Conservation (phyloP, 306 rosid species). For the Mimosa pudica region DNA sequence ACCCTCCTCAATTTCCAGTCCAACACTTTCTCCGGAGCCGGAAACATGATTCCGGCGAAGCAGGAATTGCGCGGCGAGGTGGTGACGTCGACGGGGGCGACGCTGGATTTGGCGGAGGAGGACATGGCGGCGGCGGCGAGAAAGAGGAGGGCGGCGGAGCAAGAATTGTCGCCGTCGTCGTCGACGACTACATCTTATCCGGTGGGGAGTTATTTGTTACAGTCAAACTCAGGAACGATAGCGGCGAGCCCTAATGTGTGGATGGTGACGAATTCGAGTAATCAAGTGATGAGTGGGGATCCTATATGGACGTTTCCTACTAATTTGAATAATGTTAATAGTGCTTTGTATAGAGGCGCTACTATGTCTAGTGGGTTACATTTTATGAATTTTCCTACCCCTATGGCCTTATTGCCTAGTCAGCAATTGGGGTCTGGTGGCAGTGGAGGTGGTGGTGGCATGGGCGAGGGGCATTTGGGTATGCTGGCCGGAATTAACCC, state of each 20-base stretch:
- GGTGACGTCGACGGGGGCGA: constrained; percentile 39
- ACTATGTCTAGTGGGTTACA: constrained; percentile 71
- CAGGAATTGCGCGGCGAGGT: constrained; percentile 56
- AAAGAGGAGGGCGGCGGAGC: constrained; percentile 59
- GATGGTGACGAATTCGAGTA: constrained; percentile 69
- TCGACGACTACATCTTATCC: constrained; percentile 46
- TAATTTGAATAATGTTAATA: constrained; percentile 43
- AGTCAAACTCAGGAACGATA: constrained; percentile 52
- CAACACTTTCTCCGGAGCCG: constrained; percentile 33
- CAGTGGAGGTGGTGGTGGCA: constrained; percentile 33
- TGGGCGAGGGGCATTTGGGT: constrained; percentile 56
- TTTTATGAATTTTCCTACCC: constrained; percentile 75
- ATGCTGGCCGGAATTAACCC: constrained; percentile 64
- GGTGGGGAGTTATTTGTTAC: constrained; percentile 66
- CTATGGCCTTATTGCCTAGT: constrained; percentile 61
- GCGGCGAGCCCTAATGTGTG: constrained; percentile 65
- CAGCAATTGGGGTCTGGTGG: constrained; percentile 49
- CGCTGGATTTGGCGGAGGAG: constrained; percentile 70
- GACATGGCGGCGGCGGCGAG: constrained; percentile 59
- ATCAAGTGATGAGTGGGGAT: constrained; percentile 84
- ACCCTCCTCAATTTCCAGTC: constrained; percentile 68
- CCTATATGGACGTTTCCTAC: constrained; percentile 88
- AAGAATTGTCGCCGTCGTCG: constrained; percentile 46
- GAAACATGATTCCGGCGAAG: constrained; percentile 57
- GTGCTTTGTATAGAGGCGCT: constrained; percentile 62